Conservation (phyloP, 23 red algal genomes). For the Gracilariopsis chorda region DNA sequence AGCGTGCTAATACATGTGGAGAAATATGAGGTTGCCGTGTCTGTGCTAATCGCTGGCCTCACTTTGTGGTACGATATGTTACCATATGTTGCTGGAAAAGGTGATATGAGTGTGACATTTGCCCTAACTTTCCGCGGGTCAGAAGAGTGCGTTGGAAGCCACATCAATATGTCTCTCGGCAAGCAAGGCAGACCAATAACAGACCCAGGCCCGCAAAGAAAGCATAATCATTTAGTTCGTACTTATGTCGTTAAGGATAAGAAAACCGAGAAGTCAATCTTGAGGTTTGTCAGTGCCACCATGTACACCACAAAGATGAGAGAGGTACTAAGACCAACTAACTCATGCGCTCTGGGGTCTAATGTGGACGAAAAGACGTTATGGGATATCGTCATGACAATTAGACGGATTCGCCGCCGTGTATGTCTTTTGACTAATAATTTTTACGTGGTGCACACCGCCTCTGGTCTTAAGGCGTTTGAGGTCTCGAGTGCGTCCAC, state of each 20-base stretch:
- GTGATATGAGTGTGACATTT: not conserved
- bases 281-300: not conserved
- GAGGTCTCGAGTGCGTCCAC: not conserved
- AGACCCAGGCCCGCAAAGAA: not conserved
- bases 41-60: not conserved
- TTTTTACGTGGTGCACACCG: not conserved
- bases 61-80: not conserved
- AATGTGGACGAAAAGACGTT: not conserved
- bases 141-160: not conserved
- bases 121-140: not conserved
- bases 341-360: not conserved
- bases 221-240: not conserved
- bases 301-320: slow-evolving; percentile 6
- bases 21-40: slow-evolving; percentile 5
- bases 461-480: slow-evolving; percentile 6
- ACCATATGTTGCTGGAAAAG: not conserved
- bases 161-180: slow-evolving; percentile 6
- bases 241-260: not conserved
- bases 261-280: not conserved
- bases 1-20: slow-evolving; percentile 1
- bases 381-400: slow-evolving; percentile 3
- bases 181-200: not conserved
- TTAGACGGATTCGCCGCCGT: not conserved
- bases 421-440: not conserved
- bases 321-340: not conserved